These are phyloP conservation scores for Corchorus capsularis DNA, from an alignment of 345 rosid species.

Conservation along the genomic window DNA sequence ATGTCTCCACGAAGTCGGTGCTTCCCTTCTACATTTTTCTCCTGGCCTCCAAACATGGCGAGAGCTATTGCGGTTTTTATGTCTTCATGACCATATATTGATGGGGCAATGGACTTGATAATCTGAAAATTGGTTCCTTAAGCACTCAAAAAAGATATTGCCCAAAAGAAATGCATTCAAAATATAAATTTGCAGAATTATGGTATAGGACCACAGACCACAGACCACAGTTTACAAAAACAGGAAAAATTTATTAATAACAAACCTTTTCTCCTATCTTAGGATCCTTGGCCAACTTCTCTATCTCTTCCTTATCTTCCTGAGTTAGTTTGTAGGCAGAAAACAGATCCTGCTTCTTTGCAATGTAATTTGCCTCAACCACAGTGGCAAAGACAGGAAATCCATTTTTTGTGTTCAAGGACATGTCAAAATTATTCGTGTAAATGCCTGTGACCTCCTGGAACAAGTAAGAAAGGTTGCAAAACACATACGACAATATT, in stretches of 20 bases:
- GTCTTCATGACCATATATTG: conserved; percentile 98
- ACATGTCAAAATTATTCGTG: conserved; percentile 90
- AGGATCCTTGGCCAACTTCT: conserved; percentile 86
- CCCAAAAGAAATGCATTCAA: conserved; percentile 9
- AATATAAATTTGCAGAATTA: conserved; percentile 5
- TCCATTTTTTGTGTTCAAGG: conserved; percentile 95
- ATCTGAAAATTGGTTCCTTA: conserved; percentile 47
- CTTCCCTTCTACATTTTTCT: conserved; percentile 91
- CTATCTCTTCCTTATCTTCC: conserved; percentile 92
- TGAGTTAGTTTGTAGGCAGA: conserved; percentile 96
- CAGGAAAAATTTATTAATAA: conserved; percentile 6
- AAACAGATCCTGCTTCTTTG: conserved; percentile 96
- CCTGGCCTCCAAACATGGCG: conserved; percentile 99
- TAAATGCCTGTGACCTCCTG: conserved; percentile 97
- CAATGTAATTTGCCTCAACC: conserved; percentile 86
- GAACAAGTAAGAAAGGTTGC: conserved; percentile 18
- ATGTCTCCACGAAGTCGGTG: conserved; percentile 93
- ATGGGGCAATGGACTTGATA: conserved; percentile 93
- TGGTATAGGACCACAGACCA: conserved; percentile 6
- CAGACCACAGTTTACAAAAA: background rate
- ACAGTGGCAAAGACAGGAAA: conserved; percentile 98
- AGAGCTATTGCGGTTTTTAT: conserved; percentile 93
- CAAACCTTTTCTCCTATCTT: conserved; percentile 90
- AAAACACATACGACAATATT: background rate
- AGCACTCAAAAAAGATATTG: background rate